phyloP scores from a whole-genome alignment of 2,329 filamentous ascomycete species.

The Hysterium pulicare region DNA sequence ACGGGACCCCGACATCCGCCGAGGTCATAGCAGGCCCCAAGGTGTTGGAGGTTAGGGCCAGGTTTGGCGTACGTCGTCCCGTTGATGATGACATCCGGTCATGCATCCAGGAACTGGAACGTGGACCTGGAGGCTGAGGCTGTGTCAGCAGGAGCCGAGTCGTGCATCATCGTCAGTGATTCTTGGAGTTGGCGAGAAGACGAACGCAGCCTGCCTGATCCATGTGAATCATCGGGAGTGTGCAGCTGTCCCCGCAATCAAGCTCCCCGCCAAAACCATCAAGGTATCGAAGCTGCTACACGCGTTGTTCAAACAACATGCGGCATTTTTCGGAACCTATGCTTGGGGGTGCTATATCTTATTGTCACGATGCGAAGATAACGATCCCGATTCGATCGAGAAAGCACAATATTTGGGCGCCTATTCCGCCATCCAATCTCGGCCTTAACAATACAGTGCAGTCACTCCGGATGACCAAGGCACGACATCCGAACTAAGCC shows the following conservation, averaged over 20 bases:
- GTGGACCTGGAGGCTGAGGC: slow-evolving; percentile 29
- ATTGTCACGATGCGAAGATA: neutral
- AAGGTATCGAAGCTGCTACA: no score
- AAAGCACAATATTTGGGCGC: neutral
- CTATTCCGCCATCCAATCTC: neutral
- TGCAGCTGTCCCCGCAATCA: no score
- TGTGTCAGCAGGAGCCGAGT: slow-evolving; percentile 8
- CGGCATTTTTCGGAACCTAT: neutral
- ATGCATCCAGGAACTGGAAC: slow-evolving; percentile 28
- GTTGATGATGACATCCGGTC: slow-evolving; percentile 28
- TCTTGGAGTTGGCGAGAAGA: neutral
- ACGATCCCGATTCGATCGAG: neutral
- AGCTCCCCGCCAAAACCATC: no score
- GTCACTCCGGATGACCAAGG: neutral
- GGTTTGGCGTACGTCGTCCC: slow-evolving; percentile 14
- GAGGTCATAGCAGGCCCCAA: neutral
- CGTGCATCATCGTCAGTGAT: slow-evolving; percentile 1
- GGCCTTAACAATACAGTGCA: neutral
- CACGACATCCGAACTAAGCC: neutral
- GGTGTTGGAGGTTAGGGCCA: neutral
- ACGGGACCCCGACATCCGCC: slow-evolving; percentile 5
- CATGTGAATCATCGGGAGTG: no score
- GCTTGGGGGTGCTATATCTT: neutral
- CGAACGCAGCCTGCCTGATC: no score
- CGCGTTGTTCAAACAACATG: neutral